phyloP scores from a whole-genome alignment of 768 basidiomycete species.

The Strobilomyces dryophilus region DNA sequence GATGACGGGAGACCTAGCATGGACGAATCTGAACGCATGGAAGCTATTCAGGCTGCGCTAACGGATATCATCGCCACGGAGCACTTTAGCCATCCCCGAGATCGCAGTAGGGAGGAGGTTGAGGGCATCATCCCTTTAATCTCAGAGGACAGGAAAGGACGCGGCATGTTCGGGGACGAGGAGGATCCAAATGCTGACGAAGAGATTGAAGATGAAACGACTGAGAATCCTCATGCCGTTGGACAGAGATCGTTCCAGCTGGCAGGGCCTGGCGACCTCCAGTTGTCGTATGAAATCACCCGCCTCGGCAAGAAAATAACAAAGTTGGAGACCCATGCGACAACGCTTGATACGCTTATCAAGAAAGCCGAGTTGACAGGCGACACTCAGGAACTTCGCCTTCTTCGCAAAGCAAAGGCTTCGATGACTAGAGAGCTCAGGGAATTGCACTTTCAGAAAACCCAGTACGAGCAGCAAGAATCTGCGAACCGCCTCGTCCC shows the following conservation, averaged over 20 bases:
- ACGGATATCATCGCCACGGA: constrained; percentile 94
- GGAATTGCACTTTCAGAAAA: constrained; percentile 83
- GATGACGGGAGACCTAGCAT: constrained; percentile 48
- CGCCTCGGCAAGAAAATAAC: constrained; percentile 72
- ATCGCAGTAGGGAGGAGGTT: constrained; percentile 39
- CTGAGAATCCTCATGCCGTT: constrained; percentile 23
- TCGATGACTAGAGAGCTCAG: constrained; percentile 80
- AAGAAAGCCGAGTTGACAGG: constrained; percentile 82
- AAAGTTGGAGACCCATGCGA: constrained; percentile 75
- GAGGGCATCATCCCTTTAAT: constrained; percentile 4
- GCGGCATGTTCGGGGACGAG: constrained; percentile 37
- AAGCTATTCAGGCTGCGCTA: constrained; percentile 93
- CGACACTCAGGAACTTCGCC: constrained; percentile 76
- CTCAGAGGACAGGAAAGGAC: constrained; percentile 12
- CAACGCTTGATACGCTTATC: constrained; percentile 82
- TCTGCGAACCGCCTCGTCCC: constrained; percentile 83
- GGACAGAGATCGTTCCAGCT: constrained; percentile 59
- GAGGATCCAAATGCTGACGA: constrained; percentile 40
- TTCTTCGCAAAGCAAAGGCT: constrained; percentile 78
- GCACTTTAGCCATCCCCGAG: constrained; percentile 31
- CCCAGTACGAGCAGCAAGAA: constrained; percentile 93
- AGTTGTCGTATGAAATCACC: constrained; percentile 81
- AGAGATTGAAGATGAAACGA: constrained; percentile 38
- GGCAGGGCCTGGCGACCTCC: constrained; percentile 86
- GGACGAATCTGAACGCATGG: constrained; percentile 82